A percentile compares a stretch with the other conserved stretches of the same genome.
Evolutionary conservation across 1,284 basidiomycete species (phyloP).

Genomic region (Inonotus hispidus): DNA sequence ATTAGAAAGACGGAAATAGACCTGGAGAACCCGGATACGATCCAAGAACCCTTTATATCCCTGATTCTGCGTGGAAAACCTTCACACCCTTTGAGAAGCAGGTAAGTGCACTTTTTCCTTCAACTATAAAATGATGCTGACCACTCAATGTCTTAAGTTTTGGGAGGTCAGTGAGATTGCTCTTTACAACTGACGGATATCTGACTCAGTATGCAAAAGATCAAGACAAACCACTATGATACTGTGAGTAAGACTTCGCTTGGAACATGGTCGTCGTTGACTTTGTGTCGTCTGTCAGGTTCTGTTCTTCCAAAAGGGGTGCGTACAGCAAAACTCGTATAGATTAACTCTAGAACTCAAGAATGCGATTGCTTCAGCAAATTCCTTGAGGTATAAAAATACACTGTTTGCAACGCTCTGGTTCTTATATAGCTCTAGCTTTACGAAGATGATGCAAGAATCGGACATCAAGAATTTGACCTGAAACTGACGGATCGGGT

Average conservation of each 20-base stretch:
- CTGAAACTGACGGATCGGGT: slow-evolving; percentile 87
- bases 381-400: slow-evolving; percentile 55
- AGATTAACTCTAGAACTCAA: not conserved
- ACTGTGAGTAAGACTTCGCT: slow-evolving; percentile 45
- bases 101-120: slow-evolving; percentile 35
- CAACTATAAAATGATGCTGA: not conserved
- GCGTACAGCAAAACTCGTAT: slow-evolving; percentile 26
- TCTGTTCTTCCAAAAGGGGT: slow-evolving; percentile 97
- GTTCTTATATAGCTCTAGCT: slow-evolving; percentile 45
- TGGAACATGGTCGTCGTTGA: slow-evolving; percentile 6
- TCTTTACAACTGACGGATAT: not conserved
- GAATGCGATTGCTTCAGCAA: slow-evolving; percentile 39
- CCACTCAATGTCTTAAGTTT: slow-evolving; percentile 49
- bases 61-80: slow-evolving; percentile 69
- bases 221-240: slow-evolving; percentile 93
- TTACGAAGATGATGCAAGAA: slow-evolving; percentile 92
- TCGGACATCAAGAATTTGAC: slow-evolving; percentile 90
- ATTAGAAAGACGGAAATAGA: slow-evolving; percentile 78
- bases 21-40: slow-evolving; percentile 90
- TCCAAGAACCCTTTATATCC: slow-evolving; percentile 84
- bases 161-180: slow-evolving; percentile 65
- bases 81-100: slow-evolving; percentile 98
- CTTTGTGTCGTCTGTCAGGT: slow-evolving; percentile 47
- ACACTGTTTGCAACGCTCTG: not conserved
- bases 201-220: slow-evolving; percentile 34